Evolutionary conservation across 306 rosid genomes (phyloP).

Genomic region (Trifolium pratense): DNA sequence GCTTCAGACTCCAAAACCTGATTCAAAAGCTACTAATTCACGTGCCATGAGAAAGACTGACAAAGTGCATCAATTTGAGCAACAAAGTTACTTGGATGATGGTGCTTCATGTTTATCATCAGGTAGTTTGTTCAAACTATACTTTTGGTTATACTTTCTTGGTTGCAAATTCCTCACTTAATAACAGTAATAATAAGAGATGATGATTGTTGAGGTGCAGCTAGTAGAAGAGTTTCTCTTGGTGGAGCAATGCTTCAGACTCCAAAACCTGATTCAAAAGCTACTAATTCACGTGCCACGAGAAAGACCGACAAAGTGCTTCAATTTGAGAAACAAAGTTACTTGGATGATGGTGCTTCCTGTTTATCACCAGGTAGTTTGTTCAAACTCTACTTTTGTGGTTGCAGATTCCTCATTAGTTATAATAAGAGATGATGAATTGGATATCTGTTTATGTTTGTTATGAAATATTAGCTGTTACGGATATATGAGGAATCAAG

Average conservation of each 20-base stretch:
- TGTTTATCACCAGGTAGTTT: conserved; percentile 71
- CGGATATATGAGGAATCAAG: neutral
- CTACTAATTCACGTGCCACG: conserved; percentile 55
- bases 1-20: conserved; percentile 80
- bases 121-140: conserved; percentile 56
- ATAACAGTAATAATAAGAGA: conserved; percentile 12
- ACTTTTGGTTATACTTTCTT: neutral
- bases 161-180: conserved; percentile 11
- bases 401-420: conserved; percentile 12
- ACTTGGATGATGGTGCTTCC: conserved; percentile 65
- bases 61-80: conserved; percentile 60
- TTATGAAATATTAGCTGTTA: neutral
- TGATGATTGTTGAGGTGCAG: conserved; percentile 64
- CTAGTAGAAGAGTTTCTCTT: conserved; percentile 73
- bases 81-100: conserved; percentile 63
- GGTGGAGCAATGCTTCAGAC: conserved; percentile 88
- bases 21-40: conserved; percentile 58
- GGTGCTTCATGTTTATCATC: conserved; percentile 60
- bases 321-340: conserved; percentile 57
- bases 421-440: neutral
- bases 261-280: conserved; percentile 72
- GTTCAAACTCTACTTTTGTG: conserved; percentile 17
- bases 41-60: conserved; percentile 74
- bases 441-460: conserved; percentile 43
- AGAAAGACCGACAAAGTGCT: conserved; percentile 71